These are phyloP conservation scores for Beauveria caledonica DNA, from an alignment of 2,329 filamentous ascomycete genomes.

Conservation along the genomic window DNA sequence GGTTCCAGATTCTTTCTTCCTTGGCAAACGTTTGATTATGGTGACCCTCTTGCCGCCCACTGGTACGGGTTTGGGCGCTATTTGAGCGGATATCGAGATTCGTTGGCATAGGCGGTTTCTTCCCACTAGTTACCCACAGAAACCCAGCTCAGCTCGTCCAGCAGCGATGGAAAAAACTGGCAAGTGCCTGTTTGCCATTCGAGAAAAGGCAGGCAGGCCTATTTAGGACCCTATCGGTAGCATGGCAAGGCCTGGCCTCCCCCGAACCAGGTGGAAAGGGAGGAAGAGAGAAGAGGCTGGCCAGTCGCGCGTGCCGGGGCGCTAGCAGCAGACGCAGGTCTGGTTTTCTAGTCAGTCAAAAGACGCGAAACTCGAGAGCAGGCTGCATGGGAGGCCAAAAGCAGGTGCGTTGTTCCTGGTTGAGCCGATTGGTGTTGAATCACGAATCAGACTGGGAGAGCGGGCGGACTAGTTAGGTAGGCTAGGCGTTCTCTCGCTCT, in stretches of 20 bases:
- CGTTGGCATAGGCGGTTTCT: not conserved
- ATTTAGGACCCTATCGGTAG: not conserved
- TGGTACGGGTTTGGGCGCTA: not conserved
- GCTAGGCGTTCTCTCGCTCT: not conserved
- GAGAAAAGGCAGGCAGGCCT: no score
- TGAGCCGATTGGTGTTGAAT: not conserved
- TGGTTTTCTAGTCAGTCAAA: not conserved
- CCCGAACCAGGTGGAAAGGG: not conserved
- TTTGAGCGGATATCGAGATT: constrained; percentile 1
- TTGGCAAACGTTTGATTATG: not conserved
- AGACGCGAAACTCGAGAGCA: no score
- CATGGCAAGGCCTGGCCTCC: not conserved
- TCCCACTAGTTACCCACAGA: not conserved
- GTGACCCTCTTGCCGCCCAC: not conserved
- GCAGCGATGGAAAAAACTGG: not conserved
- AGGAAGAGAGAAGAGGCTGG: not conserved
- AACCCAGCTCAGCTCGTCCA: not conserved
- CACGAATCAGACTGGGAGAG: not conserved
- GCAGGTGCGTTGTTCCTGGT: not conserved
- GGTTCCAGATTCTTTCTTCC: not conserved
- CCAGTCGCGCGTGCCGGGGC: not conserved
- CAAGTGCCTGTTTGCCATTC: not conserved
- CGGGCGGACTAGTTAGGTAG: not conserved
- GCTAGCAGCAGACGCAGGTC: not conserved
- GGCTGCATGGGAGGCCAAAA: no score